Conservation (phyloP, 306 rosid species). For the Delonix regia region DNA sequence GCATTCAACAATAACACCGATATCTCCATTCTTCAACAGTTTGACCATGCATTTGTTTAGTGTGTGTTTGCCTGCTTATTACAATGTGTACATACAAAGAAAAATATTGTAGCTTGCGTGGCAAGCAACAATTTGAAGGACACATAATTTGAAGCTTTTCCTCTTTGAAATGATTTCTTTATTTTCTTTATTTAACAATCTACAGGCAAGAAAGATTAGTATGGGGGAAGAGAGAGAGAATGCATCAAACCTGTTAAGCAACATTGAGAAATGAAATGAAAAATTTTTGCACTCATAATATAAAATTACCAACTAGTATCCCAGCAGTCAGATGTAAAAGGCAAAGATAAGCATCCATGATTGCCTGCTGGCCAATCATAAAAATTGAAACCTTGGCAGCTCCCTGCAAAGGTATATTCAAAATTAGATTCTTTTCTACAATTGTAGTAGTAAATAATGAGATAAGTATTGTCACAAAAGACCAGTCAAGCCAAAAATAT, state of each 20-base stretch:
- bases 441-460: not conserved
- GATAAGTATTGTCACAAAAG: not conserved
- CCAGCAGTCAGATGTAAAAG: slow-evolving; percentile 96
- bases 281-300: not conserved
- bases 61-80: not conserved
- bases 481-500: not conserved
- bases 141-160: not conserved
- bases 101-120: not conserved
- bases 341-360: slow-evolving; percentile 98
- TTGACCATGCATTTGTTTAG: not conserved
- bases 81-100: not conserved
- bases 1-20: not conserved
- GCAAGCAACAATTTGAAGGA: slow-evolving; percentile 13
- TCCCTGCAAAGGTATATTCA: slow-evolving; percentile 62
- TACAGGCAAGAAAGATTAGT: slow-evolving; percentile 8
- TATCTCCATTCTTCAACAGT: slow-evolving; percentile 19
- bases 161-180: not conserved
- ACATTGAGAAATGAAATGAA: slow-evolving; percentile 17
- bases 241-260: not conserved
- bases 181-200: slow-evolving; percentile 12
- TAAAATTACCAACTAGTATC: slow-evolving; percentile 82
- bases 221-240: not conserved
- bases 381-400: slow-evolving; percentile 96
- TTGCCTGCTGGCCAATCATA: slow-evolving; percentile 97
- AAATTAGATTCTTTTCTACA: slow-evolving; percentile 10